Conservation (phyloP, 371 early-diverging fungal genomes). For the Mucor plumbeus region DNA sequence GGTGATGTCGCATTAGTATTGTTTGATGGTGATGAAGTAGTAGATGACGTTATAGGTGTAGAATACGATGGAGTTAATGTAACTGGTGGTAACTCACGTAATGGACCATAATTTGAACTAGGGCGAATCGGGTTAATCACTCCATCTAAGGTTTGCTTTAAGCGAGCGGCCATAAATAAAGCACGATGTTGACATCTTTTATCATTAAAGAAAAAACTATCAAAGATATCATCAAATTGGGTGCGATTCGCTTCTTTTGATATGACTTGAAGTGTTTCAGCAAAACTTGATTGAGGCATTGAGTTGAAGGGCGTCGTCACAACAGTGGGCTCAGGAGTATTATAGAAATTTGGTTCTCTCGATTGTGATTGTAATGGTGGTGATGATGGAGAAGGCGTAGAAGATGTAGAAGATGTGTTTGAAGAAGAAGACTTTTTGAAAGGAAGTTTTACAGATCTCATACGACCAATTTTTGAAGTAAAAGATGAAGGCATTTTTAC, state of each 20-base stretch:
- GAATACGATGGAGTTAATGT: constrained; percentile 18
- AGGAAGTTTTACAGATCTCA: constrained; percentile 42
- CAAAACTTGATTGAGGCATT: constrained; percentile 31
- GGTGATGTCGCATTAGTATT: neutral
- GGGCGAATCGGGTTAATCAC: constrained; percentile 23
- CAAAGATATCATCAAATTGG: constrained; percentile 49
- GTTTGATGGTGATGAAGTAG: constrained; percentile 5
- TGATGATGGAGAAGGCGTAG: constrained; percentile 17
- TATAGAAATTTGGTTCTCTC: constrained; percentile 6
- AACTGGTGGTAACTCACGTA: constrained; percentile 14
- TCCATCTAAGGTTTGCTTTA: constrained; percentile 41
- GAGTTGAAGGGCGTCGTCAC: constrained; percentile 12
- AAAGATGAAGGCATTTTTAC: constrained; percentile 29
- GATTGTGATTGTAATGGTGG: constrained; percentile 9
- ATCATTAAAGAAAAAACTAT: constrained; percentile 52
- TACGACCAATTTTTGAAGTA: constrained; percentile 40
- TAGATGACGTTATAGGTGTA: constrained; percentile 19
- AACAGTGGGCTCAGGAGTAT: constrained; percentile 12
- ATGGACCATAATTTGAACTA: constrained; percentile 18
- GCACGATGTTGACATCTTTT: constrained; percentile 54
- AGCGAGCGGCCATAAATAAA: constrained; percentile 49
- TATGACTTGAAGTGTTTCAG: constrained; percentile 45
- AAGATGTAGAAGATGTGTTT: constrained; percentile 21
- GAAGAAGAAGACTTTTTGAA: constrained; percentile 23
- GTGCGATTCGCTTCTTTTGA: constrained; percentile 42